phyloP scores from a whole-genome alignment of 2,329 filamentous ascomycete species.

The Phaeophleospora eucalypticola region DNA sequence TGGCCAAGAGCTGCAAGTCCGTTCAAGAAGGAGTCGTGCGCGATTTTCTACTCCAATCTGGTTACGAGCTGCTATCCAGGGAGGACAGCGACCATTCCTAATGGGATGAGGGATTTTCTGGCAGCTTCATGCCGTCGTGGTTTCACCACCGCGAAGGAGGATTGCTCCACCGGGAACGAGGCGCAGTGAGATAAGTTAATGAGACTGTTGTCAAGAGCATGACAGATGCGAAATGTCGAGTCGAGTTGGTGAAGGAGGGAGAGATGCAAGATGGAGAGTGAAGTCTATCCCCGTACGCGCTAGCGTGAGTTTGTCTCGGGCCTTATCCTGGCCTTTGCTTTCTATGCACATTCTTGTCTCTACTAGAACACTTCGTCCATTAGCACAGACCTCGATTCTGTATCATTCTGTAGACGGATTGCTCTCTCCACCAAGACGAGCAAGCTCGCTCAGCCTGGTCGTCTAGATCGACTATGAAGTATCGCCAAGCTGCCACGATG shows the following conservation, averaged over 20 bases:
- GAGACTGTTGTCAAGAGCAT: neutral
- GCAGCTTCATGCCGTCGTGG: neutral
- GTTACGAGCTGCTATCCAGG: neutral
- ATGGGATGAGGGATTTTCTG: neutral
- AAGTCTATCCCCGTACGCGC: neutral
- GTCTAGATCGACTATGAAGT: no score
- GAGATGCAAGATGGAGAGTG: neutral
- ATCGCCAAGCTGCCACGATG: neutral
- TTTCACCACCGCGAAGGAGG: neutral
- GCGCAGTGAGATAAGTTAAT: neutral
- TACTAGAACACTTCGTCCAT: no score
- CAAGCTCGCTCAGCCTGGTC: no score
- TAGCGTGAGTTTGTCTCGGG: neutral
- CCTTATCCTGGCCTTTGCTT: neutral
- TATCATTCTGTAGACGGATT: no score
- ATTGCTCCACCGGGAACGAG: no score
- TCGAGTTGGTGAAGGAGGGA: neutral
- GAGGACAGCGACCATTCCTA: neutral
- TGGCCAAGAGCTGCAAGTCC: neutral
- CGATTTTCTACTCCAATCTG: constrained; percentile 1
- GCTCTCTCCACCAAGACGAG: no score
- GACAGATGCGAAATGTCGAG: neutral
- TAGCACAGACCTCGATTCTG: no score
- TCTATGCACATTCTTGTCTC: neutral
- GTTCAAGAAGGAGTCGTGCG: no score